A percentile compares a stretch with the other conserved stretches of the same genome.
phyloP scores from a whole-genome alignment of 1,139 yeast species.

The Lodderomyces orthopsilosis region DNA sequence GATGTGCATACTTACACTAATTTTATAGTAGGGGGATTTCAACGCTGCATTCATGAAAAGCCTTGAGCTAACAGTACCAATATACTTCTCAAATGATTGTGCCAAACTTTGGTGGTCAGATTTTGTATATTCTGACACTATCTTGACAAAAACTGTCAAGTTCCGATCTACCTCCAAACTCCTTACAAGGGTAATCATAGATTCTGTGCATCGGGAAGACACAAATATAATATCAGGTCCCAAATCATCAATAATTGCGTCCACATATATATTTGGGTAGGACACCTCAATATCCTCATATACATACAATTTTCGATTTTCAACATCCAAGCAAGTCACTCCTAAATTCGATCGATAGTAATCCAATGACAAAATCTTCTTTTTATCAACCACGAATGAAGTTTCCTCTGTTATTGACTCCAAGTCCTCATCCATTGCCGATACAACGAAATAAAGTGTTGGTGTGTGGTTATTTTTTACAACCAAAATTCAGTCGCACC shows the following conservation, averaged over 20 bases:
- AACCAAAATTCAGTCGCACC: too few relatives aligned
- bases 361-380: slow-evolving; percentile 11
- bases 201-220: slow-evolving; percentile 11
- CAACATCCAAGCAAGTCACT: slow-evolving; percentile 11
- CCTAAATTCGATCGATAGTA: slow-evolving; percentile 9
- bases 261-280: slow-evolving; percentile 10
- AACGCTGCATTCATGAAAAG: slow-evolving; percentile 7
- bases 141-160: slow-evolving; percentile 7
- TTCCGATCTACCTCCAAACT: slow-evolving; percentile 4
- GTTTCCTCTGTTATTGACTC: neutral
- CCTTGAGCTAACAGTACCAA: slow-evolving; percentile 1
- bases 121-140: slow-evolving; percentile 12
- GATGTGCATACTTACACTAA: slow-evolving; percentile 4
- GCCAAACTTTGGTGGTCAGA: slow-evolving; percentile 7
- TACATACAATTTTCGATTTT: slow-evolving; percentile 5
- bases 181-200: slow-evolving; percentile 6
- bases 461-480: neutral
- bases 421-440: neutral
- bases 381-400: neutral
- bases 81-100: slow-evolving; percentile 6
- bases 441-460: neutral
- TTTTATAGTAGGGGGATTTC: slow-evolving; percentile 5
- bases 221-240: slow-evolving; percentile 10
- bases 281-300: slow-evolving; percentile 13
- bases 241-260: slow-evolving; percentile 12